Percentiles rank a stretch among this genome's conserved stretches.
Evolutionary conservation across 1,284 basidiomycete genomes (phyloP).

Genomic region (Ustanciosporium gigantosporum): DNA sequence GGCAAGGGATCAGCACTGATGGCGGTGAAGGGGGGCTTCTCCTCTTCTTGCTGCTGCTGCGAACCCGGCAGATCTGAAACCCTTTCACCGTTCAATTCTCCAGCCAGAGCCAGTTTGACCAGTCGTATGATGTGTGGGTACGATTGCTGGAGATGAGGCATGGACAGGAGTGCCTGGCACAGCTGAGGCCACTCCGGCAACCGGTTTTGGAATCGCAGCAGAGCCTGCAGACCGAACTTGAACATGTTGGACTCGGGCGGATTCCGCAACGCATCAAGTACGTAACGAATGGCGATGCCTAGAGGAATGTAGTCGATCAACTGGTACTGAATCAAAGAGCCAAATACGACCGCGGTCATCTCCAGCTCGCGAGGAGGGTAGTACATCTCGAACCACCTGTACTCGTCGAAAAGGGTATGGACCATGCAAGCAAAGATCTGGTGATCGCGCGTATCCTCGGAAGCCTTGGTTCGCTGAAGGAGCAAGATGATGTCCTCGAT

Average conservation of each 20-base stretch:
- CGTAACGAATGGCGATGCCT: conserved; percentile 94
- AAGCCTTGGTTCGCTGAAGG: conserved; percentile 82
- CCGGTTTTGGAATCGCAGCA: conserved; percentile 83
- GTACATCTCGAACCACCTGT: conserved; percentile 92
- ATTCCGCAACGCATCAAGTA: conserved; percentile 78
- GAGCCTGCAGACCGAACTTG: conserved; percentile 91
- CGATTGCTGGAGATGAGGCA: conserved; percentile 82
- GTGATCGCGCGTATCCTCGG: conserved; percentile 80
- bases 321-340: conserved; percentile 90
- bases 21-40: conserved; percentile 63
- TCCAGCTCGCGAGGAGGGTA: conserved; percentile 92
- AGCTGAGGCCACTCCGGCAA: conserved; percentile 91
- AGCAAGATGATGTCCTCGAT: conserved; percentile 91
- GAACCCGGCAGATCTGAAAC: conserved; percentile 19
- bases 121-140: conserved; percentile 75
- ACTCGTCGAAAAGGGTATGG: conserved; percentile 99
- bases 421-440: conserved; percentile 98
- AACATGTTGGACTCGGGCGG: conserved; percentile 89
- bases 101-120: conserved; percentile 45
- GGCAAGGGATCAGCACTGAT: conserved; percentile 62
- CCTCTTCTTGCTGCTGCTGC: conserved; percentile 27
- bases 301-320: conserved; percentile 94
- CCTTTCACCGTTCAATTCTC: conserved; percentile 20
- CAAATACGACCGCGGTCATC: conserved; percentile 95
- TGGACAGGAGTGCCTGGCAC: conserved; percentile 83